Base-by-base conservation (phyloP, 192 early-diverging fungal genomes). In the Coemansia sp. region DNA sequence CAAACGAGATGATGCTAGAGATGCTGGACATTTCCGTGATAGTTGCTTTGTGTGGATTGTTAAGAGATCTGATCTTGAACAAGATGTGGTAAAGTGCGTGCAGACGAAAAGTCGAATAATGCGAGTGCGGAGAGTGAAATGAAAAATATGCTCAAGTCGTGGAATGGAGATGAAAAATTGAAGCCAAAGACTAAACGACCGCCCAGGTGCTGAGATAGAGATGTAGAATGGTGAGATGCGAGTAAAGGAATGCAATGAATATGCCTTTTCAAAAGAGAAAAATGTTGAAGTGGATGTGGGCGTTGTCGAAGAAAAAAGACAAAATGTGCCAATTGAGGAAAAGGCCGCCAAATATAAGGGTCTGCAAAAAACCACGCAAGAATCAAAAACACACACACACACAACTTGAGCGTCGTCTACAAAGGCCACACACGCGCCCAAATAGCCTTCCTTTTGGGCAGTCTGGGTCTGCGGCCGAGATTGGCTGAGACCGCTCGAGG, bases 1-100 rank as follows among this genome's bases (percentile, higher is more conserved):
- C 64, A 36, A 63, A 61, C 8, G 69, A 69, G 53, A 79, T 49
- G n/a, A 79, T 72, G 76, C 71, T 79, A 22, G 76, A 71, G 34
- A 79, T 73, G 68, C 76, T 79, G 31, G 76, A 58, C 76, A 79
- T 79, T 60, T 48, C 37, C 47, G 58, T 59, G 58, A 42, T 19
- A 42, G 22, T 38, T 59, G n/a, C 23, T 44, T 17, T 60, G 44
- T 14, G 57, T 21, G 57, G 21, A 14, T 22, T 17, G 21, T 17
- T 59, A 23, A 40, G 20, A 21, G 59, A 44, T 44, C 40, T 12
- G 40, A 44, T 44, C 40, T 44, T 44, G 40, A 44, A 44, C 40
- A 14, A 15, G 40, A 44, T 44, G 40, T 44, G 40, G 40, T 44
- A 44, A 44, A 44, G 15, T 44, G 40, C 15, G 40, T 44, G 40